phyloP scores from a whole-genome alignment of 2,329 filamentous ascomycete species.

The Ascochyta fabae region DNA sequence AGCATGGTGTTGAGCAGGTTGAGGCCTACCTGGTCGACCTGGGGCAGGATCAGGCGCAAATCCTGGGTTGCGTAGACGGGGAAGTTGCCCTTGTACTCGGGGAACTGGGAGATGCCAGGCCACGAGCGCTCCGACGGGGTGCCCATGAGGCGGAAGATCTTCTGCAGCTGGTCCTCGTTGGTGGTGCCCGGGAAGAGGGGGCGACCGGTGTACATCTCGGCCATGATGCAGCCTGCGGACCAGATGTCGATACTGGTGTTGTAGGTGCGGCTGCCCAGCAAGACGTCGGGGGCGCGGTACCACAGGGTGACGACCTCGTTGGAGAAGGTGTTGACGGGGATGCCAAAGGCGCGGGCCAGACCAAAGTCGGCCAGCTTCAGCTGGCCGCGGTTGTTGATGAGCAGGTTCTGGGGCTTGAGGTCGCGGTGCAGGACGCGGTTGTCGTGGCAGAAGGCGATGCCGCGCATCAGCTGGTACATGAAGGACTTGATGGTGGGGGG shows the following conservation, averaged over 20 bases:
- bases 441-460: constrained; percentile 97
- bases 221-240: constrained; percentile 99
- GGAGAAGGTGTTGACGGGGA: constrained; percentile 96
- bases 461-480: constrained; percentile 96
- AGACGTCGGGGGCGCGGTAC: constrained; percentile 96
- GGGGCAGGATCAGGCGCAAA: constrained; percentile 81
- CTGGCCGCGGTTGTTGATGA: constrained; percentile 90
- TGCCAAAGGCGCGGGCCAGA: constrained; percentile 91
- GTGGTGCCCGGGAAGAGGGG: constrained; percentile 97
- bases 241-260: constrained; percentile 99
- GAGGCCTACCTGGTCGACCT: constrained; percentile 86
- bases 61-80: constrained; percentile 95
- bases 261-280: constrained; percentile 92
- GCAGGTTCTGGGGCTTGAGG: constrained; percentile 92
- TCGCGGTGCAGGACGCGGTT: constrained; percentile 96
- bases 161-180: constrained; percentile 95
- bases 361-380: constrained; percentile 96
- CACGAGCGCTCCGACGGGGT: constrained; percentile 94
- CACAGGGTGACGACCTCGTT: constrained; percentile 98
- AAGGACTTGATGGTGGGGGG: constrained; percentile 95
- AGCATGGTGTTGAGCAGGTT: constrained; percentile 90
- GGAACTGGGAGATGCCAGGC: constrained; percentile 92
- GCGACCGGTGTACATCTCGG: constrained; percentile 97
- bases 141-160: constrained; percentile 98
- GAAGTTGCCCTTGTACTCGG: constrained; percentile 97